Evolutionary conservation across 345 rosid genomes (phyloP), one percentile per base, ranked within the genome.

Genomic region (Pistacia atlantica): DNA sequence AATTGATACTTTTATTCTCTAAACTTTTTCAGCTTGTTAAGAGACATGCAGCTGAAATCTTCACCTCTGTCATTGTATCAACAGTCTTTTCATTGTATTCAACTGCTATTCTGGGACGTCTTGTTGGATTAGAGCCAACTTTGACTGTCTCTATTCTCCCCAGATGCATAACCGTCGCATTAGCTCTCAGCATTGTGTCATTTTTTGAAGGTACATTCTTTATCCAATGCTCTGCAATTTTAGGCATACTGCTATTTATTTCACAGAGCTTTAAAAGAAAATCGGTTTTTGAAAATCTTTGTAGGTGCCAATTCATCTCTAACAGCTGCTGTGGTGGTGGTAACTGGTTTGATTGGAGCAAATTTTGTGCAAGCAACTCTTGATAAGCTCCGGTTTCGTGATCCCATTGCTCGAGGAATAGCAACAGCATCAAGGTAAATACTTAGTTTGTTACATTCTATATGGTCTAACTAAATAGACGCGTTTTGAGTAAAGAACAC

Each of bases 101-200:
- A 25, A 95, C 98, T 18, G 98, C 98, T 75, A 82, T 95, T 64
- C 78, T 62, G 60, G 98, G 98, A 64, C 98, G 96, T 72, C 86
- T 93, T 55, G 83, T 87, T 0, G 94, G 93, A 33, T 79, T 95
- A 67, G 98, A 93, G 70, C 92, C 98, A 9, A 65, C 82, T 69
- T 84, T 95, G 85, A 90, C 98, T 0, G 68, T 93, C 49, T 95
- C 98, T 17, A 91, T 95, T 82, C 85, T 95, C 31, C 98, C 99
- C 56, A 90, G 98, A 74, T 93, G 98, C 75, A 95, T 95, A 75
- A 95, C 98, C 0, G 98, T 93, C 77, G 97, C 98, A 51, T 85
- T 95, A 48, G 99, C 99, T 25, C 99, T 95, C 79, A 95, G 98
- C 88, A 93, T 95, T 13, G 94, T 93, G 11, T 91, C 99, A 78